phyloP scores from a whole-genome alignment of 129 eudicot species.

The Silybum marianum region DNA sequence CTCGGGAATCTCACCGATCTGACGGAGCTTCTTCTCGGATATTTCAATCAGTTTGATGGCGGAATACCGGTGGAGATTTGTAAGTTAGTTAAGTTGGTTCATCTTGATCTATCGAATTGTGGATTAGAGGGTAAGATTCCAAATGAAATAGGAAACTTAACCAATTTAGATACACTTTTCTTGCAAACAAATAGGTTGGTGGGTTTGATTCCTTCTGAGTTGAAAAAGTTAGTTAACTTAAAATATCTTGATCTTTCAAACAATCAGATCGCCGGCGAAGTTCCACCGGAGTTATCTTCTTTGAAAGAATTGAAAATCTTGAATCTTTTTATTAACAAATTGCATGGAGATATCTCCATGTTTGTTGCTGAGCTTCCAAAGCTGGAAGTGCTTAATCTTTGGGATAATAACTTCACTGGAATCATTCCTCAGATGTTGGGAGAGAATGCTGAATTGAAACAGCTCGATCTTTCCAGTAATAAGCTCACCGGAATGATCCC shows the following conservation, averaged over 20 bases:
- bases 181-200: slow-evolving; percentile 53
- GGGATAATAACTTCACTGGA: slow-evolving; percentile 72
- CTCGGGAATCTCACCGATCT: slow-evolving; percentile 59
- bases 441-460: slow-evolving; percentile 45
- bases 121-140: slow-evolving; percentile 59
- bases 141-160: slow-evolving; percentile 53
- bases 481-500: slow-evolving; percentile 67
- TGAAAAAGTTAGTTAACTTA: slow-evolving; percentile 46
- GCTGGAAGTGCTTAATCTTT: slow-evolving; percentile 48
- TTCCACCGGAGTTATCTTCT: slow-evolving; percentile 49
- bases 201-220: slow-evolving; percentile 53
- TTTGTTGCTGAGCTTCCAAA: slow-evolving; percentile 60
- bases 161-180: slow-evolving; percentile 55
- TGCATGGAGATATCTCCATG: slow-evolving; percentile 59
- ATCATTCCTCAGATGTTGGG: slow-evolving; percentile 63
- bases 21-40: slow-evolving; percentile 52
- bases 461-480: slow-evolving; percentile 65
- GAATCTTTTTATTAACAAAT: slow-evolving; percentile 65
- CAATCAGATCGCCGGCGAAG: slow-evolving; percentile 65
- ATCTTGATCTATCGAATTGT: slow-evolving; percentile 62
- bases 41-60: slow-evolving; percentile 63
- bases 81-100: slow-evolving; percentile 52
- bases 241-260: slow-evolving; percentile 60
- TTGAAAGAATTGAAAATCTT: slow-evolving; percentile 51
- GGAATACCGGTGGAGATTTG: slow-evolving; percentile 62